These are phyloP conservation scores for Volvariella surrecta DNA, from an alignment of 1,284 basidiomycete species.

Conservation along the genomic window DNA sequence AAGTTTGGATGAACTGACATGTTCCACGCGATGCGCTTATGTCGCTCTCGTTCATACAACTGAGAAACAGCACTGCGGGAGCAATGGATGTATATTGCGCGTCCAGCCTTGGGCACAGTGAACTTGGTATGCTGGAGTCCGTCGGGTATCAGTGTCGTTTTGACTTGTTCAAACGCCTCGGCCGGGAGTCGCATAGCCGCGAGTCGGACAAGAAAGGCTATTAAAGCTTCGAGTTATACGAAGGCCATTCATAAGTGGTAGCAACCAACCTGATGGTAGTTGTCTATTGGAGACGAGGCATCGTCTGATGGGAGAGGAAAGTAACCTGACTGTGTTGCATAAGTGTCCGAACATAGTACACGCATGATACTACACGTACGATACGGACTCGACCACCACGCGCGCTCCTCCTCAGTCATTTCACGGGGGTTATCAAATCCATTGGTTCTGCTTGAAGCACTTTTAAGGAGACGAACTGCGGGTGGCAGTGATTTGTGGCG, in stretches of 20 bases:
- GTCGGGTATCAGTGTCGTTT: slow-evolving; percentile 43
- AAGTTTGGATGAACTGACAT: slow-evolving; percentile 30
- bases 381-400: slow-evolving; percentile 68
- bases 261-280: slow-evolving; percentile 46
- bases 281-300: slow-evolving; percentile 42
- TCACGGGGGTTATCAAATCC: slow-evolving; percentile 33
- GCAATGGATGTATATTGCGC: slow-evolving; percentile 47
- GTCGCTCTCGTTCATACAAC: slow-evolving; percentile 21
- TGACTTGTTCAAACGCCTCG: slow-evolving; percentile 12
- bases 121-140: slow-evolving; percentile 61
- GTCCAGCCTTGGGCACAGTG: slow-evolving; percentile 33
- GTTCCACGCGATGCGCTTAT: slow-evolving; percentile 21
- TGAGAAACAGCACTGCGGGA: slow-evolving; percentile 37
- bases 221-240: slow-evolving; percentile 1
- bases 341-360: slow-evolving; percentile 5
- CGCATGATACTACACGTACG: slow-evolving; percentile 37
- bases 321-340: slow-evolving; percentile 51
- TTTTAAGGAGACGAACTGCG: slow-evolving; percentile 22
- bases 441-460: slow-evolving; percentile 13
- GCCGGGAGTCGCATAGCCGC: slow-evolving; percentile 34
- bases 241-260: neutral
- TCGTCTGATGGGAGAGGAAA: slow-evolving; percentile 50
- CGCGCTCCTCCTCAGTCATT: slow-evolving; percentile 54
- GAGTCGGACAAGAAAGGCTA: slow-evolving; percentile 64
- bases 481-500: slow-evolving; percentile 54